Evolutionary conservation across 331 rosid species (phyloP).

Genomic region (Malus hybrid): DNA sequence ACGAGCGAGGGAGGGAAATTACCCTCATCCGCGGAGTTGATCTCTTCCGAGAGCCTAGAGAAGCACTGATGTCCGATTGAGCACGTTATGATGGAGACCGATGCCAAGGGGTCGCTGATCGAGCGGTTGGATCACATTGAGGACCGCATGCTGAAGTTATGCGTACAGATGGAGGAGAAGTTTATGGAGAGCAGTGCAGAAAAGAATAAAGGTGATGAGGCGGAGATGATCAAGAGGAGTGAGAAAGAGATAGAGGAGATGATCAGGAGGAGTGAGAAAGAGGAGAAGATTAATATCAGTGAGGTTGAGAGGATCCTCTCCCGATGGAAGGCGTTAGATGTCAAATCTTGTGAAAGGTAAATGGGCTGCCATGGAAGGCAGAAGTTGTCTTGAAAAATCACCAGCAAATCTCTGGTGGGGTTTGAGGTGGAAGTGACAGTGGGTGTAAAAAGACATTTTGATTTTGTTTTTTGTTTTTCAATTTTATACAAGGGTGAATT

Average conservation of each 20-base stretch:
- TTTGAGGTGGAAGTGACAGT: no score
- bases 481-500: no score
- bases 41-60: constrained; percentile 56
- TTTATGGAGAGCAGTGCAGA: constrained; percentile 12
- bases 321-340: no score
- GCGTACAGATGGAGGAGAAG: constrained; percentile 46
- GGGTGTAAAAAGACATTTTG: no score
- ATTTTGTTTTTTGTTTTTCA: no score
- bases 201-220: background rate
- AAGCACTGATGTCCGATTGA: constrained; percentile 80
- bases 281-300: constrained; percentile 1
- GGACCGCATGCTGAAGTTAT: constrained; percentile 55
- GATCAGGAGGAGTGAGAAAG: constrained; percentile 9
- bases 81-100: constrained; percentile 47
- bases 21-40: constrained; percentile 28
- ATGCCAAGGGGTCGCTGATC: constrained; percentile 57
- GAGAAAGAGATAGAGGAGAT: constrained; percentile 8
- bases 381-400: no score
- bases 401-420: no score
- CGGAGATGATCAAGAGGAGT: constrained; percentile 2
- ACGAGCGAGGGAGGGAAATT: constrained; percentile 46
- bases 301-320: background rate
- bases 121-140: constrained; percentile 61
- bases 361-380: no score
- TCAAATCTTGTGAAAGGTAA: no score